Evolutionary conservation across 306 rosid genomes (phyloP), one percentile per base, ranked within the genome.

Genomic region (Prunus armeniaca): DNA sequence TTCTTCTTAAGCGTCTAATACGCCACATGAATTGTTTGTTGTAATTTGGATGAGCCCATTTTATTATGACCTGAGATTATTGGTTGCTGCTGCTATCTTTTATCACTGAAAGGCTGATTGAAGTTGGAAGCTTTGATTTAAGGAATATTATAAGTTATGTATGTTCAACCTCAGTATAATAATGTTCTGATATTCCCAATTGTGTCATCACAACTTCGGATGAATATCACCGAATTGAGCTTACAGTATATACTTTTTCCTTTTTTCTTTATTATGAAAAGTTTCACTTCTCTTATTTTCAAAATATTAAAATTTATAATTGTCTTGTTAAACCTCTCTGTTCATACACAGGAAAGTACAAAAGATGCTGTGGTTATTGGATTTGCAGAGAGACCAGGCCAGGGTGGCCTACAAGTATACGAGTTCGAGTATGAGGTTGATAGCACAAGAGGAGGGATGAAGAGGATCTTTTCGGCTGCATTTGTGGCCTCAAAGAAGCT

Each of bases 401-500:
- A 80, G 38, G 82, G 89, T 76, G 93, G 93, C 30, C 73, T 87
- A 71, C 87, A 84, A 70, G 84, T 94, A 64, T 94, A 94, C 45
- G 97, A 94, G 84, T 87, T 94, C 74, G 97, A 94, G 79, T 91
- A 91, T 74, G 75, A 32, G 75, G 20, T 92, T 55, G 95, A 94
- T 76, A 91, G 97, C 87, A 84, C 93, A 14, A 74, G 98, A 20
- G 98, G 98, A 84, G 98, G 98, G 67, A 64, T 87, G 86, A 94
- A 90, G 83, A 89, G 93, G 80, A 79, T 94, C 4, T 92, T 94
- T 76, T 79, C 98, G 19, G 97, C 97, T 12, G 98, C 89, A 80
- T 94, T 94, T 82, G 98, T 94, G 70, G 85, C 91, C 66, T 91
- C 91, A 66, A 90, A 89, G 90, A 91, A 90, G 83, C 96, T 94